These are phyloP conservation scores for Meyerozyma guilliermondii DNA, from an alignment of 1,139 yeast species.

Conservation along the genomic window DNA sequence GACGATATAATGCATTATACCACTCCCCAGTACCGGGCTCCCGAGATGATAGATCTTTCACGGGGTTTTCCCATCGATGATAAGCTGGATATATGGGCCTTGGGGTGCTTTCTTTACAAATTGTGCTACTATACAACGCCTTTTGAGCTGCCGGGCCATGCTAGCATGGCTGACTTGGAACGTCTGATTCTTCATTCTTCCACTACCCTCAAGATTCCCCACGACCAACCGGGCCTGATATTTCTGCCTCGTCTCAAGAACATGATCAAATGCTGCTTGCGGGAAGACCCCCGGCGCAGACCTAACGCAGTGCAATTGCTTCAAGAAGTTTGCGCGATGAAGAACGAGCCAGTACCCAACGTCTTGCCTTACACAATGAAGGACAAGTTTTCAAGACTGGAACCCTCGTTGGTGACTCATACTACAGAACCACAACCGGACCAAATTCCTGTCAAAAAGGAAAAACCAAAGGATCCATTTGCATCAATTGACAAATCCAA, in stretches of 20 bases:
- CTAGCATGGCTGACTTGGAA: constrained; percentile 36
- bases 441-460: constrained; percentile 1
- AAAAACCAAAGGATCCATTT: constrained; percentile 27
- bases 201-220: constrained; percentile 30
- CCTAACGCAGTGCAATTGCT: constrained; percentile 71
- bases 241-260: constrained; percentile 47
- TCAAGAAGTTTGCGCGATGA: constrained; percentile 63
- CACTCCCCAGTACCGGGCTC: constrained; percentile 95
- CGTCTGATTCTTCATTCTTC: constrained; percentile 31
- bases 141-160: constrained; percentile 62
- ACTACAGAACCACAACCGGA: constrained; percentile 1
- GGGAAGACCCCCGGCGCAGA: constrained; percentile 65
- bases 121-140: constrained; percentile 93
- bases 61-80: constrained; percentile 88
- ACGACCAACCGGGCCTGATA: constrained; percentile 33
- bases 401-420: constrained; percentile 4
- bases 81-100: constrained; percentile 94
- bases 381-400: constrained; percentile 5
- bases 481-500: constrained; percentile 35
- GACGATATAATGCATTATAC: constrained; percentile 88
- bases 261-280: constrained; percentile 55
- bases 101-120: constrained; percentile 87
- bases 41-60: constrained; percentile 91
- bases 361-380: constrained; percentile 34
- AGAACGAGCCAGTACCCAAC: constrained; percentile 48